Evolutionary conservation across 441 rosid species (phyloP), one percentile per base, ranked within the genome.

Genomic region (Populus trichocarpa): DNA sequence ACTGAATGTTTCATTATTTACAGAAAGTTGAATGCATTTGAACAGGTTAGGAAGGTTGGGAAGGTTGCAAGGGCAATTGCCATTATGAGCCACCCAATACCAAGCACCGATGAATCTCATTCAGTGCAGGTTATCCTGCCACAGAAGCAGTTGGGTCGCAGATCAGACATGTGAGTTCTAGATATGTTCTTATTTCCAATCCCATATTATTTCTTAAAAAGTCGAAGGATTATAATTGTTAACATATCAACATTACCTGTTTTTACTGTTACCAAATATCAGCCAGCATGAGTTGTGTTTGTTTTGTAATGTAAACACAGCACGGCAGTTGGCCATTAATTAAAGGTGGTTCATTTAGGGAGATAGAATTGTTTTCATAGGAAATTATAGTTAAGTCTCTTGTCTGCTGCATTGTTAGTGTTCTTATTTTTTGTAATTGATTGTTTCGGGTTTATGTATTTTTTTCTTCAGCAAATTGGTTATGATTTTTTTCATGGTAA

Each of bases 31-130:
- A 30, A 61, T 77, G 65, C 65, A 68, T 75, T 71, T 71, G 71
- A 86, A 77, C 93, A 94, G 97, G 96, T 86, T 73, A 87, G 94
- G 84, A 94, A 89, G 91, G 87, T 92, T 82, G 93, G 93, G 30
- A 90, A 80, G 85, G 98, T 94, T 78, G 91, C 97, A n/a, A 87
- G 98, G 87, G 98, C 97, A 65, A 92, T 94, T 84, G 93, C 92
- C 67, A 92, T 92, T 22, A 91, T 94, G 98, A 94, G 97, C 84
- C 98, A 94, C 78, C 90, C 95, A 32, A 88, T 94, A 70, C 96
- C 98, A 78, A 92, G 80, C 84, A 90, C 98, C 84, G 86, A 80
- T 81, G 96, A 92, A 73, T 94, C 96, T 82, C 98, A 90, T 82
- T 94, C 98, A 67, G 97, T 88, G 75, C 97, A 94, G 83, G 86